Base-by-base conservation (phyloP, 345 rosid genomes). In the Brassica carinata region DNA sequence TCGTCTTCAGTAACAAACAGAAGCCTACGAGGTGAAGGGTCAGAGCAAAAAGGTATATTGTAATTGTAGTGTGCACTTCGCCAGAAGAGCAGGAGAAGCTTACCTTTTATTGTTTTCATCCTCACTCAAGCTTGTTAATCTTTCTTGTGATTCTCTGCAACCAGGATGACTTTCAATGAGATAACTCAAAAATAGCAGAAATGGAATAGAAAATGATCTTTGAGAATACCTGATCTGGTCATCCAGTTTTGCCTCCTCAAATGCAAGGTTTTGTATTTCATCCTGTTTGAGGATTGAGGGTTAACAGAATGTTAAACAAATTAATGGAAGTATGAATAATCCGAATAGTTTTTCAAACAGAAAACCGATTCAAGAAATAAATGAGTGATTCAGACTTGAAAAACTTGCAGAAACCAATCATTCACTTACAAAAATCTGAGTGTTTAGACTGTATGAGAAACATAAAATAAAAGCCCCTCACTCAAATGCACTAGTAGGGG, bases 1-100 rank as follows among this genome's bases (percentile, higher is more conserved):
- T 96, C 99, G 29, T 96, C 97, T 86, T 93, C 97, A 2, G 99
- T 93, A 83, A 96, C 94, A 87, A 93, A 96, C 83, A 96, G 93
- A 88, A 91, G 87, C 95, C 99, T 96, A 71, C 51, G 63, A 82
- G 51, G 69, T 33, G 51, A 72, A 75, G 77, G 34, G 71, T 67
- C 79, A 87, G 81, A 64, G 63, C 11, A 61, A 72, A 72, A 13
- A 55, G 1, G 9, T 17, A 53, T 45, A 67, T 7, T 82, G 11
- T 53, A 1, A 14, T 10, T 14, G 58, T 45, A 36, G 10, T 36
- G 7, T 51, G 69, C 40, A 34, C 72, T 72, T 51, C 10, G 7
- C 11, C 34, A 61, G 14, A 29, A 15, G 62, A 76, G 66, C 38
- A 69, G 19, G 61, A 59, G 79, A 70, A 17, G 59, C 81, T 81